Evolutionary conservation across 805 yeast genomes (phyloP).

Genomic region (Suhomyces pyralidae): DNA sequence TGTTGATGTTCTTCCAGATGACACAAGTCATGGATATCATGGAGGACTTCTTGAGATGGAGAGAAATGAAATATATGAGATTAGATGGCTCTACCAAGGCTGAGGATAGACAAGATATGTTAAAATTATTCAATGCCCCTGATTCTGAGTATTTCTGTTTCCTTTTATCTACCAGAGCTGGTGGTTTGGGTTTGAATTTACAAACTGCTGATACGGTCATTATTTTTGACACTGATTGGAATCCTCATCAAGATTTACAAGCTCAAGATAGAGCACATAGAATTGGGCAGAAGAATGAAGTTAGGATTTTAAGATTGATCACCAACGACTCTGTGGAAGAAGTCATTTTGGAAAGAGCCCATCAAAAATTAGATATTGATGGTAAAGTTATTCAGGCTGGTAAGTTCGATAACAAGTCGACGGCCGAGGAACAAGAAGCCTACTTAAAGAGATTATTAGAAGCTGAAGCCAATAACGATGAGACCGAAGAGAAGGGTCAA

Average conservation of each 20-base stretch:
- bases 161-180: constrained; percentile 80
- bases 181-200: constrained; percentile 82
- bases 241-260: constrained; percentile 87
- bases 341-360: constrained; percentile 76
- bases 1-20: constrained; percentile 83
- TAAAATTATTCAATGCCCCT: constrained; percentile 72
- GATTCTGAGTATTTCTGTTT: constrained; percentile 76
- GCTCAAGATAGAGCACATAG: constrained; percentile 90
- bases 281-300: constrained; percentile 87
- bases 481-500: constrained; percentile 52
- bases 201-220: constrained; percentile 88
- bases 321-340: constrained; percentile 84
- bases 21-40: constrained; percentile 87
- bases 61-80: constrained; percentile 67
- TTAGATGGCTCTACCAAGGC: constrained; percentile 83
- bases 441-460: constrained; percentile 68
- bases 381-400: constrained; percentile 92
- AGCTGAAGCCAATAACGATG: constrained; percentile 57
- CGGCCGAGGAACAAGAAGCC: constrained; percentile 85
- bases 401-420: constrained; percentile 82
- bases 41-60: constrained; percentile 75
- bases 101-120: constrained; percentile 74
- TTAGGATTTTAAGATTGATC: constrained; percentile 73
- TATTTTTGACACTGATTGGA: constrained; percentile 87
- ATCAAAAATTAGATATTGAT: constrained; percentile 78